A percentile compares a stretch with the other conserved stretches of the same genome.
Conservation (phyloP, 495 filamentous ascomycete genomes). For the Articulospora tetracladia region DNA sequence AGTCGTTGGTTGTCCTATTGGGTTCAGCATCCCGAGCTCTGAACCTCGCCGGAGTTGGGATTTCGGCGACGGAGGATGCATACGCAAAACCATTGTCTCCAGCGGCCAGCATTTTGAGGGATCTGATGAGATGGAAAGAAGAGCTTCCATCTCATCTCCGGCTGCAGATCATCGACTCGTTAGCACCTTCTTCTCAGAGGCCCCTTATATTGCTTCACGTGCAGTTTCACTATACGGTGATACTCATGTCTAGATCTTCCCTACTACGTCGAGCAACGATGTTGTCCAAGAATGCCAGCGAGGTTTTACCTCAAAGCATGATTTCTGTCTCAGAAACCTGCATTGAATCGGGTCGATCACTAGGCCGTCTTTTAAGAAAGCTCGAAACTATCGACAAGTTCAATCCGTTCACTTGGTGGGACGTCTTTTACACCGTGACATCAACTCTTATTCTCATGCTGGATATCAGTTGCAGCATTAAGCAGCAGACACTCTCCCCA, state of each 20-base stretch:
- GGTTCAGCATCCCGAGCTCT: constrained; percentile 25
- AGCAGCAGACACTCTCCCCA: constrained; percentile 1
- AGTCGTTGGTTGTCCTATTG: constrained; percentile 23
- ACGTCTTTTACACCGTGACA: constrained; percentile 25
- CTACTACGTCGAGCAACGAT: constrained; percentile 24
- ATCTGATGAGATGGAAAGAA: constrained; percentile 29
- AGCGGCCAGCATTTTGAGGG: constrained; percentile 24
- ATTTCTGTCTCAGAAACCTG: constrained; percentile 19
- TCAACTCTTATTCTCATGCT: constrained; percentile 26
- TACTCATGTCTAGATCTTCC: constrained; percentile 21
- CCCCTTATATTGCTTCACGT: constrained; percentile 26
- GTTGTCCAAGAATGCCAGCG: constrained; percentile 14
- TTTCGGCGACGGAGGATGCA: constrained; percentile 18
- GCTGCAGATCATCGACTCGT: constrained; percentile 18
- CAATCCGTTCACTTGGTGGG: constrained; percentile 27
- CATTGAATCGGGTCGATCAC: constrained; percentile 21
- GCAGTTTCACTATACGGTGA: constrained; percentile 25
- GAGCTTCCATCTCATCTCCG: constrained; percentile 26
- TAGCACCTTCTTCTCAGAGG: constrained; percentile 23
- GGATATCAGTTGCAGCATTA: constrained; percentile 23
- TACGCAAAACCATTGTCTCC: constrained; percentile 27
- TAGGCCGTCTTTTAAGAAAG: constrained; percentile 18
- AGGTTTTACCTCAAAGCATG: constrained; percentile 10
- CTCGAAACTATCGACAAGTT: constrained; percentile 23
- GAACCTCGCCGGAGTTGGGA: constrained; percentile 14